phyloP scores from a whole-genome alignment of 345 rosid genomes.

The Euphorbia lathyris region DNA sequence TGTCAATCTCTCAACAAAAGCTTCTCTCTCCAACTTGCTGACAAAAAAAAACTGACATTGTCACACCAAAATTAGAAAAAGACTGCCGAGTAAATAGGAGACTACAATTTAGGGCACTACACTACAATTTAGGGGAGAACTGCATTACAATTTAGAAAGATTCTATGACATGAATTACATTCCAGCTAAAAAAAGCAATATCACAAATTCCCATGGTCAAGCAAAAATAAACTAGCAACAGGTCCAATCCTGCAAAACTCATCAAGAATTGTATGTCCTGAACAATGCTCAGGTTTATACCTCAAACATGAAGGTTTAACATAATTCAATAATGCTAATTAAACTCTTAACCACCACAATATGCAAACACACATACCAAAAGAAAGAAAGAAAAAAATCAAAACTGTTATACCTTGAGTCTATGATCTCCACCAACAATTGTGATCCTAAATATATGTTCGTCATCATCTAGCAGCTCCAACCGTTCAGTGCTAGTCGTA shows the following conservation, averaged over 20 bases:
- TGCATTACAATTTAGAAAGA: not conserved
- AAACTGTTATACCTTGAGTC: constrained; percentile 52
- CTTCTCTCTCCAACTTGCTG: too few relatives aligned
- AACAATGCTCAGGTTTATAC: not conserved
- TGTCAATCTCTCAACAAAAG: too few relatives aligned
- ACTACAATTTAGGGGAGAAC: not conserved
- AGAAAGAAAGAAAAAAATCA: not conserved
- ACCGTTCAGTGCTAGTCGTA: constrained; percentile 69
- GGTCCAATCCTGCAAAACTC: not conserved
- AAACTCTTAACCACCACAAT: not conserved
- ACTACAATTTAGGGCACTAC: not conserved
- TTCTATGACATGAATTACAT: not conserved
- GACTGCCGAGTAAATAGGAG: not conserved
- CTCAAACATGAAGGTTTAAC: not conserved
- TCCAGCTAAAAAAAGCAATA: not conserved
- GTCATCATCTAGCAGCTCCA: constrained; percentile 69
- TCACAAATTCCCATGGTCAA: not conserved
- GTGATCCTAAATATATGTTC: constrained; percentile 71
- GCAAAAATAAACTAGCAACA: not conserved
- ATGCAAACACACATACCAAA: not conserved
- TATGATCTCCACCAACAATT: constrained; percentile 91
- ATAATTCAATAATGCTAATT: not conserved
- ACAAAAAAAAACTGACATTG: too few relatives aligned
- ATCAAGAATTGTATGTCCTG: not conserved
- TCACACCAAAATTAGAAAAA: too few relatives aligned